Evolutionary conservation across 805 yeast species (phyloP).

Genomic region (Saccharomycopsis babjevae): DNA sequence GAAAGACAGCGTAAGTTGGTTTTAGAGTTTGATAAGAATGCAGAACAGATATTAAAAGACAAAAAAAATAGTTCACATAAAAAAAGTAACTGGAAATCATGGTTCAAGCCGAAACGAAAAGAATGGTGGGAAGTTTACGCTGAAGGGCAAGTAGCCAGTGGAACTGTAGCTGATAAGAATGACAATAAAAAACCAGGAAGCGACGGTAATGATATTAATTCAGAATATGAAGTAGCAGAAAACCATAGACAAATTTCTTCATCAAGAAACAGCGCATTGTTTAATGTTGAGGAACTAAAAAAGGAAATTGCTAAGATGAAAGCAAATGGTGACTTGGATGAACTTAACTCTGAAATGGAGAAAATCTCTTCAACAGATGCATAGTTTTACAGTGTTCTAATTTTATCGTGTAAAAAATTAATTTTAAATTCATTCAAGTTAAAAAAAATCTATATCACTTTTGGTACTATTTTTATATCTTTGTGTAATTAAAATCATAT

Average conservation of each 20-base stretch:
- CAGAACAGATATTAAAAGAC: slow-evolving; percentile 43
- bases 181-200: slow-evolving; percentile 29
- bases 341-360: slow-evolving; percentile 17
- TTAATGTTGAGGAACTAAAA: slow-evolving; percentile 28
- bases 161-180: slow-evolving; percentile 35
- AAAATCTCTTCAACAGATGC: background rate
- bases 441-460: no score
- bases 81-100: slow-evolving; percentile 32
- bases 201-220: background rate
- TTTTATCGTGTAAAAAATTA: no score
- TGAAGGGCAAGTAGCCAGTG: slow-evolving; percentile 19
- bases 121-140: slow-evolving; percentile 46
- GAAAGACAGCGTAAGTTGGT: slow-evolving; percentile 78
- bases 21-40: slow-evolving; percentile 78
- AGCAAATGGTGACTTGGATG: slow-evolving; percentile 14
- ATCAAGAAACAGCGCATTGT: slow-evolving; percentile 30
- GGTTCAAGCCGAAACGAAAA: slow-evolving; percentile 43
- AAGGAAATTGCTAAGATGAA: slow-evolving; percentile 24
- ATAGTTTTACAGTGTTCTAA: background rate
- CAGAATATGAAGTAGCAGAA: background rate
- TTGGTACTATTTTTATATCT: no score
- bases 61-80: slow-evolving; percentile 28
- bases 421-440: no score
- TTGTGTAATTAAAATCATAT: no score
- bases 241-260: slow-evolving; percentile 13